Evolutionary conservation across 2,329 filamentous ascomycete species (phyloP), one percentile per base, ranked within the genome.

Genomic region (Phialophora chinensis): DNA sequence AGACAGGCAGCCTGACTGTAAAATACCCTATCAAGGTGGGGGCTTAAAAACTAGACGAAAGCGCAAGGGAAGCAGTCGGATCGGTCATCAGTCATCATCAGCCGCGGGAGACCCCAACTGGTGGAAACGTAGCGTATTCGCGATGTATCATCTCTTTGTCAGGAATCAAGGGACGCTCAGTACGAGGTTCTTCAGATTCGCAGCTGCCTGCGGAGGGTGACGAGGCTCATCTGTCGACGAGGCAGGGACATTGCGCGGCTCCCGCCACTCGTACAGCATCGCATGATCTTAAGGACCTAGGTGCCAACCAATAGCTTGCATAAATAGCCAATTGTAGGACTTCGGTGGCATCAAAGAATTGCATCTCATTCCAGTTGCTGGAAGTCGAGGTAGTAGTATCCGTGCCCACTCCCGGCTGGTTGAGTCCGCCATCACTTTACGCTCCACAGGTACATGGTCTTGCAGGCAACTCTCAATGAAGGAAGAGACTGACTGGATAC

Each of bases 211-310:
- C 60, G 49, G 44, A 58, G 10, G 52, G 64, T 72, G 67, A 70
- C 66, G 70, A 72, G 66, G 68, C 70, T 65, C 54, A 47, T 49
- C 42, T 60, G 11, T 42, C 27, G 20, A 23, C 56, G 62, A 50
- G 50, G 53, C 63, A 67, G 54, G 62, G 33, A 65, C 63, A 69
- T 72, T 72, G 71, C 70, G 71, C 62, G 71, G 71, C 71, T 60
- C 60, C 62, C 66, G 66, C 69, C 69, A 71, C 64, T 60, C 59
- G 59, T 60, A 38, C 63, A 67, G 55, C 29, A 62, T 58, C 25
- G 63, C 27, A 53, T 52, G 62, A 62, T 35, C 50, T 47, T 33
- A 20, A 55, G 35, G 20, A 55, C 56, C 54, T 60, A 27, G 35
- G 47, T 59, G 44, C 8, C n/a, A 55, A 29, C 38, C 60, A 58